phyloP scores from a whole-genome alignment of 257 asterid species.

The Solanum appendiculatum region DNA sequence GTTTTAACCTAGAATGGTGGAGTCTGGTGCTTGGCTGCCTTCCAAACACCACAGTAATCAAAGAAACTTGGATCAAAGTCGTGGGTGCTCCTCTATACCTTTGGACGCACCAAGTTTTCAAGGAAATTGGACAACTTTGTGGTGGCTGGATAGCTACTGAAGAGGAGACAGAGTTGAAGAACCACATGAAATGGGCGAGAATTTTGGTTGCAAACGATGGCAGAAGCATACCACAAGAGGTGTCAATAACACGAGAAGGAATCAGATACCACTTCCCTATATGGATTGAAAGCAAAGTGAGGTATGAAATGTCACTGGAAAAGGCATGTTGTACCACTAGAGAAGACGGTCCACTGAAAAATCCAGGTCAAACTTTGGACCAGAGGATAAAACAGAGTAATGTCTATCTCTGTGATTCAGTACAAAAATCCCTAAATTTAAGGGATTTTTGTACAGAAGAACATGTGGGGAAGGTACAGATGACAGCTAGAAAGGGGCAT shows the following conservation, averaged over 20 bases:
- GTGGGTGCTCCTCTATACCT: no score
- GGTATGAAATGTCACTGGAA: background rate
- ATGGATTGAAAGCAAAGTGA: background rate
- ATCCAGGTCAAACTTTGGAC: background rate
- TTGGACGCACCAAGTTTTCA: no score
- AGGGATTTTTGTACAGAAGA: background rate
- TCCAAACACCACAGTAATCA: no score
- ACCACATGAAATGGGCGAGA: no score
- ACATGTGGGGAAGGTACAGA: background rate
- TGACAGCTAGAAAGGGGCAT: background rate
- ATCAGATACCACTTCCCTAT: no score
- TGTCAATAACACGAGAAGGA: background rate
- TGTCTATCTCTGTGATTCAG: background rate
- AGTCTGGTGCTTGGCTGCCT: no score
- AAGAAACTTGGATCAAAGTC: no score
- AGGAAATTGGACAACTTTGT: no score
- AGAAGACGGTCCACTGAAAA: no score
- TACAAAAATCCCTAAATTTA: background rate
- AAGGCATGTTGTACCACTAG: background rate
- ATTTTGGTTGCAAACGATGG: background rate
- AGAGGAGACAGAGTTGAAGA: no score
- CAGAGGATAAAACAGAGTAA: background rate
- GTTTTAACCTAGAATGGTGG: no score
- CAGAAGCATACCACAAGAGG: background rate
- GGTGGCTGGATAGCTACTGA: no score